A percentile compares a stretch with the other conserved stretches of the same genome.
phyloP scores from a whole-genome alignment of 176 grass and related monocot genomes.

The Aegilops speltoides region DNA sequence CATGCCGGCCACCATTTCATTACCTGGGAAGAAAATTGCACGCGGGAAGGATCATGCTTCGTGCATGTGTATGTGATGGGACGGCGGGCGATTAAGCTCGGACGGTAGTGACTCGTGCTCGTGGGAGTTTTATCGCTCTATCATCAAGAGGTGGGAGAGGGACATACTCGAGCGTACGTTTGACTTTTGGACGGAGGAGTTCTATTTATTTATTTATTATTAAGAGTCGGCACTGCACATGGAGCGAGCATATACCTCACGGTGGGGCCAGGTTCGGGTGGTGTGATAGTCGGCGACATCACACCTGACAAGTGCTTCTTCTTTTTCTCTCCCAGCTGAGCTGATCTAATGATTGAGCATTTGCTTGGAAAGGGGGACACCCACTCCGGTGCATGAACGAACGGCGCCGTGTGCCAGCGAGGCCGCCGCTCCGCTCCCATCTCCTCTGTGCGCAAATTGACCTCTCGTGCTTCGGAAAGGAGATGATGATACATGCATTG shows the following conservation, averaged over 20 bases:
- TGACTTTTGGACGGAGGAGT: background rate
- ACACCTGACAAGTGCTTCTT: conserved; percentile 33
- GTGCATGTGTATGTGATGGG: background rate
- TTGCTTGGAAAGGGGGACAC: conserved; percentile 59
- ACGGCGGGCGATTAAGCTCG: background rate
- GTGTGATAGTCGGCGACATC: conserved; percentile 36
- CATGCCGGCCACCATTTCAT: background rate
- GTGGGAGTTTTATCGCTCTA: background rate
- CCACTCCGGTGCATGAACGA: conserved; percentile 24
- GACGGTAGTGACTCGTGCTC: background rate
- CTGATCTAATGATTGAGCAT: conserved; percentile 28
- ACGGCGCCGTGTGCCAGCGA: background rate
- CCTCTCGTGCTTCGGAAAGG: conserved; percentile 11
- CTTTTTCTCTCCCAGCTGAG: background rate
- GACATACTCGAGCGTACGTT: background rate
- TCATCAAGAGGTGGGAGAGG: background rate
- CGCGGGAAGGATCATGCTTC: background rate
- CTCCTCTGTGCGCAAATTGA: conserved; percentile 1
- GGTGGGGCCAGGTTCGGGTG: conserved; percentile 17
- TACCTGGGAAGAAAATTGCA: background rate
- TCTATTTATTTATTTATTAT: background rate
- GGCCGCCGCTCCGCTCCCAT: background rate
- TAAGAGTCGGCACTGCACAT: background rate
- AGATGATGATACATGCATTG: background rate
- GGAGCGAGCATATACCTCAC: background rate